Evolutionary conservation across 352 stramenopile genomes (phyloP).

Genomic region (Phytophthora quininea): DNA sequence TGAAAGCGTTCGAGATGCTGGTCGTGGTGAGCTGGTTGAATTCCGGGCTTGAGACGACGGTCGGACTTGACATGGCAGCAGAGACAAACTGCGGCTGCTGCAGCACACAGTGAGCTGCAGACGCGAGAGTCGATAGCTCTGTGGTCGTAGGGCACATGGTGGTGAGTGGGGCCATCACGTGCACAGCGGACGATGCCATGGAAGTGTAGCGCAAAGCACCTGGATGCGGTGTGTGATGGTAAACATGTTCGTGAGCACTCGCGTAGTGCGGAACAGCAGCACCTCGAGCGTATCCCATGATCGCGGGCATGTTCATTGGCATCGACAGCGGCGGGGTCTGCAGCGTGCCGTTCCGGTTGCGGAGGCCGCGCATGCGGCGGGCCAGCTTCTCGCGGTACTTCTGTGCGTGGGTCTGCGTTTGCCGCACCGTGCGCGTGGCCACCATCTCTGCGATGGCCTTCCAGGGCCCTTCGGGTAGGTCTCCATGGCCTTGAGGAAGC

Average conservation of each 20-base stretch:
- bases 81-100: conserved; percentile 17
- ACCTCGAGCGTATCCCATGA: conserved; percentile 13
- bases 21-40: conserved; percentile 49
- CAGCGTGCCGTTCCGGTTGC: conserved; percentile 65
- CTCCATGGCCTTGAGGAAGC: conserved; percentile 65
- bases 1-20: conserved; percentile 49
- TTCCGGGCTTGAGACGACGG: conserved; percentile 32
- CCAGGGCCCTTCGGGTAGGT: conserved; percentile 66
- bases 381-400: conserved; percentile 74
- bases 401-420: conserved; percentile 74
- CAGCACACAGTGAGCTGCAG: conserved; percentile 9
- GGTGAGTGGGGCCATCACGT: conserved; percentile 8
- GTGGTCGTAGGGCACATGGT: conserved; percentile 16
- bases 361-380: conserved; percentile 60
- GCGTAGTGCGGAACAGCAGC: conserved; percentile 12
- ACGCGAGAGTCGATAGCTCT: conserved; percentile 24
- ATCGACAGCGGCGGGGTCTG: conserved; percentile 41
- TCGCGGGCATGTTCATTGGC: neutral
- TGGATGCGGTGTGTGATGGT: conserved; percentile 21
- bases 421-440: conserved; percentile 63
- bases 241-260: conserved; percentile 15
- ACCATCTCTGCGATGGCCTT: conserved; percentile 73
- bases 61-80: conserved; percentile 12
- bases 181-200: neutral
- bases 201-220: conserved; percentile 20